phyloP scores from a whole-genome alignment of 495 filamentous ascomycete genomes.

The Beverwykella pulmonaria region DNA sequence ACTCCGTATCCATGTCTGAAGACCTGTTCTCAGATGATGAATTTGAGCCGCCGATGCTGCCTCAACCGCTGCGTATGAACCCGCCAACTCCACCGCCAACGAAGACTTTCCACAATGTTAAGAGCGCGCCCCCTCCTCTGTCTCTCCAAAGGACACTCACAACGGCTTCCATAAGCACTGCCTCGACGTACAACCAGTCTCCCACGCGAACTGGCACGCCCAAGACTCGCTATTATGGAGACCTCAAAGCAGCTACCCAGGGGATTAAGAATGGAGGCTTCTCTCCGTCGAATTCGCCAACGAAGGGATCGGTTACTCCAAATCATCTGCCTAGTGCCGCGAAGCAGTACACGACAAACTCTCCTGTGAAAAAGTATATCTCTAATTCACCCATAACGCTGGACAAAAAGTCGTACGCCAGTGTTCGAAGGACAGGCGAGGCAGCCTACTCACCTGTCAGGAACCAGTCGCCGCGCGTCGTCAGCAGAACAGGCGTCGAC shows the following conservation, averaged over 20 bases:
- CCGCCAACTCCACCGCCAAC: conserved; percentile 38
- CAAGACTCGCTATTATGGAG: conserved; percentile 48
- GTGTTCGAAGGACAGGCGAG: conserved; percentile 32
- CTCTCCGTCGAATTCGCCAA: conserved; percentile 22
- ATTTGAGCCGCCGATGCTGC: conserved; percentile 30
- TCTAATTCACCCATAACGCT: conserved; percentile 17
- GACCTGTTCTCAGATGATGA: conserved; percentile 34
- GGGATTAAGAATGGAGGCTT: conserved; percentile 34
- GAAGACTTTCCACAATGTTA: conserved; percentile 6
- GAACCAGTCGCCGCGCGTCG: conserved; percentile 27
- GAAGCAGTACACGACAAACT: conserved; percentile 23
- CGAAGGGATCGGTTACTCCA: conserved; percentile 8
- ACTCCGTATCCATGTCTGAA: conserved; percentile 15
- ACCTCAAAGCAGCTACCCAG: conserved; percentile 45
- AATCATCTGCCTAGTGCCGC: conserved; percentile 16
- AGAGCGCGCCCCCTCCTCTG: conserved; percentile 9
- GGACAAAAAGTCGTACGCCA: conserved; percentile 31
- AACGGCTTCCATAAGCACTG: conserved; percentile 27
- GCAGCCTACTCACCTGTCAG: conserved; percentile 28
- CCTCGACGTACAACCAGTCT: conserved; percentile 26
- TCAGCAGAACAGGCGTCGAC: conserved; percentile 46
- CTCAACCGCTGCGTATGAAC: conserved; percentile 42
- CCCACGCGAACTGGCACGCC: conserved; percentile 34
- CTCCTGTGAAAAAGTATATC: background rate
- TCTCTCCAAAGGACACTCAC: conserved; percentile 22